Conservation (phyloP, 148 eudicot species). For the Silene conica region DNA sequence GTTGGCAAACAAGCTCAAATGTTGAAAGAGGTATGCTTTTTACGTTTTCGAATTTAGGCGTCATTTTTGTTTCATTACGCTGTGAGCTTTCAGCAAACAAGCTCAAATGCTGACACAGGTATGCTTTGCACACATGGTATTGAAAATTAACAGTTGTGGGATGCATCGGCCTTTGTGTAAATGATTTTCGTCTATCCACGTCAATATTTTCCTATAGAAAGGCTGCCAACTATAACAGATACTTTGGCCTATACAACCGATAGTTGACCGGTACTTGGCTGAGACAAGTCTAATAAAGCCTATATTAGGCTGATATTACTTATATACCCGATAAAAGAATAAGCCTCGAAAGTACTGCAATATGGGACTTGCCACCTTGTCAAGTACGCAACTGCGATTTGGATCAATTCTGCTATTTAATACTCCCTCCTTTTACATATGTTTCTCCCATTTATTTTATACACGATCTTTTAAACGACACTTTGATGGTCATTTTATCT, state of each 20-base stretch:
- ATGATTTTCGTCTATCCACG: background rate
- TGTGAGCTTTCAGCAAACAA: conserved; percentile 41
- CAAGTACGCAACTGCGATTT: background rate
- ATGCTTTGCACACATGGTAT: conserved; percentile 6
- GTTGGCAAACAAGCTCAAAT: conserved; percentile 66
- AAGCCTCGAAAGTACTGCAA: background rate
- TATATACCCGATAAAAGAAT: too few relatives aligned
- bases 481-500: too few relatives aligned
- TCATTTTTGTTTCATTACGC: background rate
- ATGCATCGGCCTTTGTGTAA: background rate
- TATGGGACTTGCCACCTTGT: background rate
- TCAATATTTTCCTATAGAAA: background rate
- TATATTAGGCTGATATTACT: background rate
- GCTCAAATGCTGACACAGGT: conserved; percentile 81
- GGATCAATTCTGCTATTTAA: background rate
- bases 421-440: too few relatives aligned
- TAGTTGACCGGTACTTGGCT: background rate
- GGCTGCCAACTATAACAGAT: background rate
- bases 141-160: background rate
- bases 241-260: background rate
- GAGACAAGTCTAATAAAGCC: background rate
- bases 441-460: too few relatives aligned
- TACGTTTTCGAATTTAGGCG: background rate
- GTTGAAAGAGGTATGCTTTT: conserved; percentile 67
- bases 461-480: too few relatives aligned